Base-by-base conservation (phyloP, 1,139 yeast species). In the Yamadazyma dendronema region DNA sequence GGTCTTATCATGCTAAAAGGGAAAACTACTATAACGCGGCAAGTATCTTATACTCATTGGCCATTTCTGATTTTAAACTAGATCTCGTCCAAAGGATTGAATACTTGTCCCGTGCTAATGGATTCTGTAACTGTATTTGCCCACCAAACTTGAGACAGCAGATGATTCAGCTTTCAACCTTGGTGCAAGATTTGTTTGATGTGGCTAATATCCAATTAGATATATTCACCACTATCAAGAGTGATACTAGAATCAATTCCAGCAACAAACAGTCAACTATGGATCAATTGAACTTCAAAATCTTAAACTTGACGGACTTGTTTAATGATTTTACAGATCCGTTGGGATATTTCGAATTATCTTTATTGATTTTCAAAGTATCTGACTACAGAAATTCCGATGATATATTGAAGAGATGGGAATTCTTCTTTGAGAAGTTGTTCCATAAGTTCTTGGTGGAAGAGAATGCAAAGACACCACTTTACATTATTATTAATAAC, bases 141-240 rank as follows among this genome's bases (percentile, higher is more conserved):
- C 84, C 94, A 16, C 89, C 94, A 23, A 79, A 75, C 42, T 72
- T 82, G 51, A 75, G 94, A 48, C 95, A 84, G 52, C 78, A 79
- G 47, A 82, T 87, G 77, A 77, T 82, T 23, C 82, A 79, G 51
- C 68, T 92, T 40, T 74, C 88, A 1, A 71, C 80, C 9, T 68
- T 75, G 46, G 84, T 90, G 25, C 84, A 81, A 48, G 96, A 90
- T 54, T 74, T 85, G 36, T 78, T 90, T 52, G 95, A 87, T 36
- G 94, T 92, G 30, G 94, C 97, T 3, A 81, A 83, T 47, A 74
- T 92, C 35, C 98, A 92, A 61, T 85, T 88, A 56, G 97, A 90
- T 52, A 61, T 90, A 23, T 64, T 88, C 39, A 60, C 74, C 3
- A 66, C 79, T 4, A 77, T 89, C 17, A 62, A 66, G 35, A 61